A percentile compares a stretch with the other conserved stretches of the same genome.
phyloP scores from a whole-genome alignment of 2,329 filamentous ascomycete species.

The Trichoderma oligosporum region DNA sequence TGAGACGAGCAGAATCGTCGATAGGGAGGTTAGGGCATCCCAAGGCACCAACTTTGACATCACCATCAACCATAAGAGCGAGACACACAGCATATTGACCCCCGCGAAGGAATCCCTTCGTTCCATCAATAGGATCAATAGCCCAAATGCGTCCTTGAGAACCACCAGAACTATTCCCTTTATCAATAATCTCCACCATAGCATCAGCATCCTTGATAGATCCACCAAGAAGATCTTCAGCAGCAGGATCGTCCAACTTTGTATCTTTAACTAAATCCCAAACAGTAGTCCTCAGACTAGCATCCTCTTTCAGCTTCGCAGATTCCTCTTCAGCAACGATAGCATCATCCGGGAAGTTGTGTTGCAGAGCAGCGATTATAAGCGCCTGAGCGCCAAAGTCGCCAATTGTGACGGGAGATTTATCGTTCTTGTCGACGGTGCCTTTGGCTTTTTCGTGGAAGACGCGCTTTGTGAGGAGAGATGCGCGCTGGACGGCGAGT shows the following conservation, averaged over 20 bases:
- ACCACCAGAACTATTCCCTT: slow-evolving; percentile 67
- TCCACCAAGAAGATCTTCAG: slow-evolving; percentile 64
- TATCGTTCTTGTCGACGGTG: slow-evolving; percentile 85
- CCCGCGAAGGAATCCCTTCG: slow-evolving; percentile 92
- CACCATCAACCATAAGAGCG: slow-evolving; percentile 84
- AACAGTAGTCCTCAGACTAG: slow-evolving; percentile 62
- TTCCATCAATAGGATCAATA: slow-evolving; percentile 95
- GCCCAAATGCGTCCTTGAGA: slow-evolving; percentile 82
- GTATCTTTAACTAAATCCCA: slow-evolving; percentile 78
- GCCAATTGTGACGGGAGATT: slow-evolving; percentile 93
- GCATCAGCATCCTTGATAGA: slow-evolving; percentile 62
- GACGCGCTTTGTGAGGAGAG: slow-evolving; percentile 51
- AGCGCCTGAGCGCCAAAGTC: slow-evolving; percentile 97
- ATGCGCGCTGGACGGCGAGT: slow-evolving; percentile 78
- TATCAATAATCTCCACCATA: slow-evolving; percentile 65
- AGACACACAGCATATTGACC: slow-evolving; percentile 97
- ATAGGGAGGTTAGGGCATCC: slow-evolving; percentile 94
- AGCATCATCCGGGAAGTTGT: slow-evolving; percentile 85
- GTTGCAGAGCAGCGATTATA: slow-evolving; percentile 84
- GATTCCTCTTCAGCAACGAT: slow-evolving; percentile 97
- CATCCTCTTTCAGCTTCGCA: slow-evolving; percentile 68
- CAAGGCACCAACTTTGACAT: slow-evolving; percentile 90
- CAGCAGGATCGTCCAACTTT: slow-evolving; percentile 55
- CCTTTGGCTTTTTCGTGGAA: slow-evolving; percentile 85
- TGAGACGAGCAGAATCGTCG: slow-evolving; percentile 61